phyloP scores from a whole-genome alignment of 345 rosid species.

The Litchi chinensis region DNA sequence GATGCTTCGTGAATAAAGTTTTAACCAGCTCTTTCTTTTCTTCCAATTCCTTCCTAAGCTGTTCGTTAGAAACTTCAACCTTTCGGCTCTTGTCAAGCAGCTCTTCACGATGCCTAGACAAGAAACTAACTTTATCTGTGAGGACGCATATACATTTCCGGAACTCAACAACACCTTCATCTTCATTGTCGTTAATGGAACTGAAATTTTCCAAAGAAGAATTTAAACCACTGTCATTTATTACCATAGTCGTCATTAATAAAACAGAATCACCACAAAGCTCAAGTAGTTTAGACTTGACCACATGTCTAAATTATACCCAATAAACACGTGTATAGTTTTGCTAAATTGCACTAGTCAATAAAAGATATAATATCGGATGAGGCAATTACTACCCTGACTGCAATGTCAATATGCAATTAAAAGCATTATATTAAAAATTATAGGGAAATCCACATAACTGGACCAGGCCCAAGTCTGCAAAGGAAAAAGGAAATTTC shows the following conservation, averaged over 20 bases:
- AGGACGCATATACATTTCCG: slow-evolving; percentile 71
- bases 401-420: neutral
- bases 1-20: slow-evolving; percentile 82
- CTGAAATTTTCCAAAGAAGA: slow-evolving; percentile 46
- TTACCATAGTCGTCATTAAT: slow-evolving; percentile 10
- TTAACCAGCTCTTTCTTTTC: slow-evolving; percentile 80
- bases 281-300: neutral
- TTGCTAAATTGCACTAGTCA: slow-evolving; percentile 5
- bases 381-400: neutral
- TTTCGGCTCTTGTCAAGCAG: slow-evolving; percentile 70
- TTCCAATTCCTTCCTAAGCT: slow-evolving; percentile 74
- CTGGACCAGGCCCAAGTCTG: neutral
- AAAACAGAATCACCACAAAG: neutral
- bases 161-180: slow-evolving; percentile 72
- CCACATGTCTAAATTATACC: neutral
- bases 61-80: slow-evolving; percentile 70
- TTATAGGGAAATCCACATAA: neutral
- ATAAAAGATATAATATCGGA: neutral
- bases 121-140: slow-evolving; percentile 78
- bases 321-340: neutral
- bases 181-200: slow-evolving; percentile 68
- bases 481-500: too few species aligned
- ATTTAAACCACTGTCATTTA: slow-evolving; percentile 11
- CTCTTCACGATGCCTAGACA: slow-evolving; percentile 75
- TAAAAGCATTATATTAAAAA: neutral